phyloP scores from a whole-genome alignment of 1,139 yeast genomes.

The Diutina catenulata region DNA sequence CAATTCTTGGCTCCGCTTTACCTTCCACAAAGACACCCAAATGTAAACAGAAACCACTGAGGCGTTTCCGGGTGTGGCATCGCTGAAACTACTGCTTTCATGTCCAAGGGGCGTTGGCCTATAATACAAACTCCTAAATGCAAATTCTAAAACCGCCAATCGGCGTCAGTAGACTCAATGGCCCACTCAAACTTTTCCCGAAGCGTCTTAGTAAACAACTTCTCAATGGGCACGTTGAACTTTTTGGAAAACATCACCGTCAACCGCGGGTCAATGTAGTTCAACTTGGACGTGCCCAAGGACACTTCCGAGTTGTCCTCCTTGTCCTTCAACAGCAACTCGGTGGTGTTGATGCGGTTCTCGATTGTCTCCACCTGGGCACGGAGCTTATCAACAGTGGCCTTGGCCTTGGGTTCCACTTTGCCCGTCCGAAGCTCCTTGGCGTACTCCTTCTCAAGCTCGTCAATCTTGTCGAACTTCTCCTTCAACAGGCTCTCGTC shows the following conservation, averaged over 20 bases:
- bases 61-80: too few relatives aligned
- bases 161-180: conserved; percentile 74
- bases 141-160: conserved; percentile 81
- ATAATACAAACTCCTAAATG: too few relatives aligned
- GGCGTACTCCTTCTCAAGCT: conserved; percentile 38
- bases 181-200: conserved; percentile 96
- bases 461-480: conserved; percentile 48
- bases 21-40: too few relatives aligned
- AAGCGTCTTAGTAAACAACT: conserved; percentile 79
- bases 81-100: too few relatives aligned
- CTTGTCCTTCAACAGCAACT: conserved; percentile 74
- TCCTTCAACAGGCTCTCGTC: conserved; percentile 47
- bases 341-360: conserved; percentile 54
- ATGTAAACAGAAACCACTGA: too few relatives aligned
- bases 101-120: too few relatives aligned
- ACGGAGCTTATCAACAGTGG: conserved; percentile 62
- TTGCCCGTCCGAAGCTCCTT: conserved; percentile 52
- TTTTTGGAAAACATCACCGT: conserved; percentile 85
- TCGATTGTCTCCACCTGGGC: conserved; percentile 66
- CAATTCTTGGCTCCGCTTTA: too few relatives aligned
- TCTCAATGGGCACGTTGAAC: conserved; percentile 82
- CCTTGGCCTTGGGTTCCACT: conserved; percentile 40
- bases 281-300: conserved; percentile 84
- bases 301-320: conserved; percentile 94
- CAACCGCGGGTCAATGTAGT: conserved; percentile 89